These are phyloP conservation scores for Mycena venus DNA, from an alignment of 768 basidiomycete species.

Conservation along the genomic window DNA sequence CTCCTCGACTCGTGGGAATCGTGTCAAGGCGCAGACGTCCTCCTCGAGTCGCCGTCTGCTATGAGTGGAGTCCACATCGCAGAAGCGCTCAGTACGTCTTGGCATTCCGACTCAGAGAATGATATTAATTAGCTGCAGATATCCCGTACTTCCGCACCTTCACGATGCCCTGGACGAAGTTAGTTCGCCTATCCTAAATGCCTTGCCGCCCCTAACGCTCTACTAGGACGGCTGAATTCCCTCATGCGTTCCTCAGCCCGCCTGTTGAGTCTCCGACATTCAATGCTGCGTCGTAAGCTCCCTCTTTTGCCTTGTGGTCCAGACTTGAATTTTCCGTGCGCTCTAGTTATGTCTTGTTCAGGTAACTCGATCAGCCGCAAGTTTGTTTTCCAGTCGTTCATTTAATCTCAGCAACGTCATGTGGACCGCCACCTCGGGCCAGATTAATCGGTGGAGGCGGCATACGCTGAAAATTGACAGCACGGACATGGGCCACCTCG, in stretches of 20 bases:
- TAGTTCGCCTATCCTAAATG: not conserved
- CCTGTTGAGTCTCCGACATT: conserved; percentile 75
- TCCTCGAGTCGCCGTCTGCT: conserved; percentile 76
- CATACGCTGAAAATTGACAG: conserved; percentile 60
- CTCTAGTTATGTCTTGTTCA: conserved; percentile 70
- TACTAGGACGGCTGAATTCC: conserved; percentile 71
- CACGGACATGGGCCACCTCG: conserved; percentile 72
- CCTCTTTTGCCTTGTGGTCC: not conserved
- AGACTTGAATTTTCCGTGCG: not conserved
- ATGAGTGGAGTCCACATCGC: conserved; percentile 83
- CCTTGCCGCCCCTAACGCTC: conserved; percentile 70
- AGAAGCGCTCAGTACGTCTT: conserved; percentile 66
- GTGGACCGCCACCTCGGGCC: conserved; percentile 75
- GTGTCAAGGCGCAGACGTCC: conserved; percentile 74
- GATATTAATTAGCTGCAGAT: conserved; percentile 41
- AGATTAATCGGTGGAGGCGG: conserved; percentile 77
- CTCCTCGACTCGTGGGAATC: conserved; percentile 72
- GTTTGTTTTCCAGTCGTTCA: not conserved
- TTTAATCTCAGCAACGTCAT: conserved; percentile 61
- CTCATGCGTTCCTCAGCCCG: conserved; percentile 74
- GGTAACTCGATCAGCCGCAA: conserved; percentile 47
- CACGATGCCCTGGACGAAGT: conserved; percentile 47
- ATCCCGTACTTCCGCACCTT: conserved; percentile 79
- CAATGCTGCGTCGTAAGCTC: conserved; percentile 67
- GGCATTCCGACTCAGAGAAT: not conserved